Conservation (phyloP, 2,329 filamentous ascomycete species). For the Tolypocladium ovalisporum region DNA sequence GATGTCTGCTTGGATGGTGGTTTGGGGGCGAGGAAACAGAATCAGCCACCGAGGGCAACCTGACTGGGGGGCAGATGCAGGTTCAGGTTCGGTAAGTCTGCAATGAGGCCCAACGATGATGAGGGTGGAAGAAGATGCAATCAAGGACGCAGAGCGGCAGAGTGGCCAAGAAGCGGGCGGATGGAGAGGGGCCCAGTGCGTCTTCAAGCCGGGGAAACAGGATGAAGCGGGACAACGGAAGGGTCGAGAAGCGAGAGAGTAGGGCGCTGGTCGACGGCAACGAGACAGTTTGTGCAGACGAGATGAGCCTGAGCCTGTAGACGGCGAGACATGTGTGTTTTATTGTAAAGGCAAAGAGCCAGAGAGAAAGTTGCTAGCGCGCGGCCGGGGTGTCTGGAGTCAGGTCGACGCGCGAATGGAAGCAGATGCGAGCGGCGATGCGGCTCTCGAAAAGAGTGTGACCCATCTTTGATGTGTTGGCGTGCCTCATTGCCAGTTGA, state of each 20-base stretch:
- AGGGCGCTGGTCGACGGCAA: not conserved
- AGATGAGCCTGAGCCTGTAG: constrained; percentile 38
- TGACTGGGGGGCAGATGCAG: not conserved
- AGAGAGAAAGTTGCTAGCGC: constrained; percentile 28
- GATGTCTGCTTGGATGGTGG: not conserved
- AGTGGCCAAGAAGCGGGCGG: not conserved
- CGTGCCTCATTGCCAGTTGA: constrained; percentile 76
- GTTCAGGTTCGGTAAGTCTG: constrained; percentile 24
- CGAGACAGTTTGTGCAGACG: constrained; percentile 28
- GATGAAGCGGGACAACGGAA: not conserved
- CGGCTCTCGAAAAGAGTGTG: constrained; percentile 53
- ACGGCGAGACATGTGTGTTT: constrained; percentile 52
- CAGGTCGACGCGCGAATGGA: constrained; percentile 22
- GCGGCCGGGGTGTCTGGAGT: constrained; percentile 37
- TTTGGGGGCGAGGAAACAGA: not conserved
- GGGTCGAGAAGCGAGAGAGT: not conserved
- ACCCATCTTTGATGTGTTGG: constrained; percentile 84
- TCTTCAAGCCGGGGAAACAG: not conserved
- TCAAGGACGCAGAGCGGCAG: not conserved
- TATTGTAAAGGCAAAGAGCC: constrained; percentile 41
- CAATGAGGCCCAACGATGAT: constrained; percentile 41
- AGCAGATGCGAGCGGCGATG: constrained; percentile 51
- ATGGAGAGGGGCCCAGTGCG: not conserved
- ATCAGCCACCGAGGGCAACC: not conserved
- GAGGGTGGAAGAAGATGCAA: constrained; percentile 3